These are phyloP conservation scores for Pisolithus orientalis DNA, from an alignment of 768 basidiomycete species.

Conservation along the genomic window DNA sequence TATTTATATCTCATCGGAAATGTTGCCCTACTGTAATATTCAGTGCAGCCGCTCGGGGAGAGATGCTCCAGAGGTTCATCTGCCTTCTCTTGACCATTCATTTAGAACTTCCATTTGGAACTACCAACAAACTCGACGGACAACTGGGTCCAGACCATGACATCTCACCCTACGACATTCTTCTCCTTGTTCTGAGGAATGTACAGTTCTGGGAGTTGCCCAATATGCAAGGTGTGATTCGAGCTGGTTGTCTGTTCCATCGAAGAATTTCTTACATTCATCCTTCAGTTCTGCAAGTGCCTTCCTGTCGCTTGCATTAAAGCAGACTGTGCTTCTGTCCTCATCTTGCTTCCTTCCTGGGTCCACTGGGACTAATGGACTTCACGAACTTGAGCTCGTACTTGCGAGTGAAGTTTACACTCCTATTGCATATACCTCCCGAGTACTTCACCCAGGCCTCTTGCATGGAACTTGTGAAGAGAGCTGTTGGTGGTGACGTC, in stretches of 20 bases:
- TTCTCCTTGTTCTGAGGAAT: conserved; percentile 27
- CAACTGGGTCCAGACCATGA: conserved; percentile 16
- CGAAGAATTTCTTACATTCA: too few species aligned
- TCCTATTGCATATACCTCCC: conserved; percentile 49
- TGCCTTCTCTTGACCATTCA: conserved; percentile 28
- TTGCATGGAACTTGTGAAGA: too few species aligned
- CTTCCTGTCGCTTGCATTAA: conserved; percentile 23
- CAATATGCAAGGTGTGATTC: too few species aligned
- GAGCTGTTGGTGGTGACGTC: too few species aligned
- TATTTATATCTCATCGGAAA: too few species aligned
- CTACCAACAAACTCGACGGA: conserved; percentile 8
- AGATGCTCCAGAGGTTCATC: too few species aligned
- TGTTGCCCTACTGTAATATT: too few species aligned
- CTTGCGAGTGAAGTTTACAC: conserved; percentile 30
- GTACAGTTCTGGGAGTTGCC: too few species aligned
- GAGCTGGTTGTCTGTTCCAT: too few species aligned
- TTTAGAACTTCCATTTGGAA: conserved; percentile 8
- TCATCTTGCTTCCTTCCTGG: conserved; percentile 2
- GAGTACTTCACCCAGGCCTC: conserved; percentile 48
- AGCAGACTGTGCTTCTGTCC: conserved; percentile 12
- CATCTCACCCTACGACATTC: conserved; percentile 19
- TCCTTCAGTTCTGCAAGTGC: too few species aligned
- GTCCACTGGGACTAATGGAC: neutral
- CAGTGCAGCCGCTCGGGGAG: too few species aligned
- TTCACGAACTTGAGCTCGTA: conserved; percentile 2